Evolutionary conservation across 129 eudicot genomes (phyloP).

Genomic region (Lonicera japonica): DNA sequence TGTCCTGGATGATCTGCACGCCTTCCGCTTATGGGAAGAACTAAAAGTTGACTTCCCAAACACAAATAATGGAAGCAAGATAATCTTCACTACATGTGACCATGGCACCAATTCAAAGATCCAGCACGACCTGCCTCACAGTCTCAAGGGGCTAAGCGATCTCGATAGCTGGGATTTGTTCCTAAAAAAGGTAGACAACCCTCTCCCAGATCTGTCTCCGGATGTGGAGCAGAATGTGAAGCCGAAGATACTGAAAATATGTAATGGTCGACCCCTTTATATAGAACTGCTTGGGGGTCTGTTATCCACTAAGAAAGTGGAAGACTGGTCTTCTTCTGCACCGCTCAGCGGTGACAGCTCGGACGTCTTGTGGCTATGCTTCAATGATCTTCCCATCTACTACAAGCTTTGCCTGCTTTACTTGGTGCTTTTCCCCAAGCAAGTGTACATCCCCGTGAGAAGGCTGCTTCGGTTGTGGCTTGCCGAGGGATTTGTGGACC

Average conservation of each 20-base stretch:
- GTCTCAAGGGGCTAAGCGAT: conserved; percentile 15
- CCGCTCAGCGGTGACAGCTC: neutral
- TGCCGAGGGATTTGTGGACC: conserved; percentile 50
- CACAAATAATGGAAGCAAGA: conserved; percentile 23
- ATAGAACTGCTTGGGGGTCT: conserved; percentile 27
- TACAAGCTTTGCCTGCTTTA: conserved; percentile 26
- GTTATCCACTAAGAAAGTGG: conserved; percentile 9
- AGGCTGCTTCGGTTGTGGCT: conserved; percentile 28
- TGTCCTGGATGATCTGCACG: conserved; percentile 17
- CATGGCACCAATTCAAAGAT: neutral
- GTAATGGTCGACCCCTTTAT: conserved; percentile 22
- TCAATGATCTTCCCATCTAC: conserved; percentile 13
- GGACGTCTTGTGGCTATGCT: conserved; percentile 12
- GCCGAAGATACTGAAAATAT: conserved; percentile 6
- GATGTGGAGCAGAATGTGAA: conserved; percentile 16
- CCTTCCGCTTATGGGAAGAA: conserved; percentile 8
- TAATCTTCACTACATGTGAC: conserved; percentile 21
- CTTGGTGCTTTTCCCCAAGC: conserved; percentile 24
- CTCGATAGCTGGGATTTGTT: conserved; percentile 23
- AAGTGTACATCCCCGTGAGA: conserved; percentile 28
- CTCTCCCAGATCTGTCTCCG: neutral
- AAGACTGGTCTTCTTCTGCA: neutral
- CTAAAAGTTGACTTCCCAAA: conserved; percentile 18
- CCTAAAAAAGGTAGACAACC: conserved; percentile 8
- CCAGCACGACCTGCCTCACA: neutral